Percentiles rank a stretch among this genome's conserved stretches.
Evolutionary conservation across 495 filamentous ascomycete genomes (phyloP).

Genomic region (Immersiella caudata): DNA sequence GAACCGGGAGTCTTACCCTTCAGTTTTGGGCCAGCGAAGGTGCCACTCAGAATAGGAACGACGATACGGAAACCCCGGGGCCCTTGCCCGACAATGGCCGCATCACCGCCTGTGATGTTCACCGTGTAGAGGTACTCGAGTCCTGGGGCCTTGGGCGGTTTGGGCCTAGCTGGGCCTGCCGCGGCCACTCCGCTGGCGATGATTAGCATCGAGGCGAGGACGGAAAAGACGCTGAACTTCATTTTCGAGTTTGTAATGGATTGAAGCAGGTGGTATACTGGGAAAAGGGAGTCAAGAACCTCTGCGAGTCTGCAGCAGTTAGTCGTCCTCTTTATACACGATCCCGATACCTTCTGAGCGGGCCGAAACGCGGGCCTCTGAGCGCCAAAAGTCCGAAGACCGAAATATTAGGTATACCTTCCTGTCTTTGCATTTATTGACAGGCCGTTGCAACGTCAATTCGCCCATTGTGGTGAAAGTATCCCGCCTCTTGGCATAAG

Average conservation of each 20-base stretch:
- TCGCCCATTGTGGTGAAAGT: neutral
- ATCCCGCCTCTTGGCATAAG: neutral
- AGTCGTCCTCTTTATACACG: too few species aligned
- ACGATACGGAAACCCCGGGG: constrained; percentile 22
- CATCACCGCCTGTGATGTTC: constrained; percentile 28
- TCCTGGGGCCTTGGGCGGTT: constrained; percentile 21
- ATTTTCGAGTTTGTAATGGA: neutral
- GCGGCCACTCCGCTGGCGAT: constrained; percentile 3
- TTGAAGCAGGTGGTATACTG: too few species aligned
- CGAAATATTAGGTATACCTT: neutral
- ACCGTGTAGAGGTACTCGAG: constrained; percentile 26
- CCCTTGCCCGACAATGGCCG: constrained; percentile 9
- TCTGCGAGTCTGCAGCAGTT: neutral
- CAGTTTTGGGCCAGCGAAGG: constrained; percentile 27
- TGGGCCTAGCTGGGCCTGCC: neutral
- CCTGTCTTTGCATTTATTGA: neutral
- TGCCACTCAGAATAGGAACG: constrained; percentile 22
- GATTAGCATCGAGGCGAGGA: constrained; percentile 1
- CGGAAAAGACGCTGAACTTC: neutral
- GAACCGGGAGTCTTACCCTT: constrained; percentile 22
- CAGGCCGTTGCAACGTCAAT: neutral
- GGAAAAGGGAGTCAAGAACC: neutral
- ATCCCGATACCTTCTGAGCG: too few species aligned
- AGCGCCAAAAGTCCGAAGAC: neutral
- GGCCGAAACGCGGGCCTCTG: neutral